Conservation (phyloP, 768 basidiomycete genomes). For the Lentinula aciculospora region DNA sequence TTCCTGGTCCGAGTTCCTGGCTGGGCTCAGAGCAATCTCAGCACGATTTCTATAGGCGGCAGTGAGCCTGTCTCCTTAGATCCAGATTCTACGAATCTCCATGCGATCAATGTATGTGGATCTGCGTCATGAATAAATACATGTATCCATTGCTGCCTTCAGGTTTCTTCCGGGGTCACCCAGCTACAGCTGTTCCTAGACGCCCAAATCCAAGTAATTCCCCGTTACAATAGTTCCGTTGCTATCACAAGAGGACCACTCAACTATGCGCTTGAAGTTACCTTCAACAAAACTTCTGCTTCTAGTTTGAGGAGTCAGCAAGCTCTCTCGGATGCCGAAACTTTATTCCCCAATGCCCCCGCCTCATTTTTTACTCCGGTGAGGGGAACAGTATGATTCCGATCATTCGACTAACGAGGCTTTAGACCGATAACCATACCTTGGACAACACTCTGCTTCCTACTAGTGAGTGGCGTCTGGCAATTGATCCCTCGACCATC, state of each 20-base stretch:
- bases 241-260: conserved; percentile 31
- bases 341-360: conserved; percentile 31
- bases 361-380: conserved; percentile 29
- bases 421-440: conserved; percentile 33
- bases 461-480: conserved; percentile 30
- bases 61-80: conserved; percentile 16
- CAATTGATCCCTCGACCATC: conserved; percentile 33
- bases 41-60: conserved; percentile 27
- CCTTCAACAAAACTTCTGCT: conserved; percentile 26
- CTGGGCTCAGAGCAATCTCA: conserved; percentile 30
- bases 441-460: conserved; percentile 32
- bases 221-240: conserved; percentile 28
- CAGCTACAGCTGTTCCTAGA: conserved; percentile 24
- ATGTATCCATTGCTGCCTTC: neutral
- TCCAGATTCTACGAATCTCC: conserved; percentile 25
- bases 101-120: conserved; percentile 23
- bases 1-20: conserved; percentile 33
- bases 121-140: neutral
- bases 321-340: conserved; percentile 26
- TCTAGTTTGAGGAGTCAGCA: conserved; percentile 32
- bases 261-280: conserved; percentile 31
- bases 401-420: neutral
- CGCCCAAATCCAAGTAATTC: conserved; percentile 27
- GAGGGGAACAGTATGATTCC: conserved; percentile 8
- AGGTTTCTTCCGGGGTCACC: conserved; percentile 22